phyloP scores from a whole-genome alignment of 225 moss, liverwort and hornwort genomes.

The Rhytidiadelphus loreus region DNA sequence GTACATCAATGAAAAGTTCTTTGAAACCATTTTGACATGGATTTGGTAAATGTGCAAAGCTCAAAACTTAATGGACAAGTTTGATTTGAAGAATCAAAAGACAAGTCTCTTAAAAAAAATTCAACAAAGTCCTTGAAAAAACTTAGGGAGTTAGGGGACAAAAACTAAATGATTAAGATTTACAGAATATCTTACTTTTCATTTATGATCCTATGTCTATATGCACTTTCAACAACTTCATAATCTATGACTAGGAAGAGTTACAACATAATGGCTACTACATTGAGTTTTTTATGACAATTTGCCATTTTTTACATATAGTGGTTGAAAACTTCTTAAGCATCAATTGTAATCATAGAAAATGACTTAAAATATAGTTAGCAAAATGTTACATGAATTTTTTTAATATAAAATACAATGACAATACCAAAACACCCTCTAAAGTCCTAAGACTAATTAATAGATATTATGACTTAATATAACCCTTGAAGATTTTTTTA shows the following conservation, averaged over 20 bases:
- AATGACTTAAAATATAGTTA: background rate
- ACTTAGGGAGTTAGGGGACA: background rate
- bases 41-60: too few relatives aligned
- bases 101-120: background rate
- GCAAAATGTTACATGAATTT: background rate
- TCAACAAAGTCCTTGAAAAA: background rate
- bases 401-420: background rate
- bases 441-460: background rate
- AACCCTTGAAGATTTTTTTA: background rate
- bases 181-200: background rate
- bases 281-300: background rate
- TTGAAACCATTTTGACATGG: fast-evolving
- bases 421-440: background rate
- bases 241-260: background rate
- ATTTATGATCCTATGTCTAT: background rate
- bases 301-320: background rate
- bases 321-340: background rate
- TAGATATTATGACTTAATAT: background rate
- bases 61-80: background rate
- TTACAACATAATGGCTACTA: background rate
- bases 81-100: background rate
- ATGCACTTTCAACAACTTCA: background rate
- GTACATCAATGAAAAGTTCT: background rate
- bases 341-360: fast-evolving
- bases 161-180: background rate